Percentiles rank a stretch among this genome's conserved stretches.
Evolutionary conservation across 1,139 yeast species (phyloP).

Genomic region (Suhomyces wounanorum): DNA sequence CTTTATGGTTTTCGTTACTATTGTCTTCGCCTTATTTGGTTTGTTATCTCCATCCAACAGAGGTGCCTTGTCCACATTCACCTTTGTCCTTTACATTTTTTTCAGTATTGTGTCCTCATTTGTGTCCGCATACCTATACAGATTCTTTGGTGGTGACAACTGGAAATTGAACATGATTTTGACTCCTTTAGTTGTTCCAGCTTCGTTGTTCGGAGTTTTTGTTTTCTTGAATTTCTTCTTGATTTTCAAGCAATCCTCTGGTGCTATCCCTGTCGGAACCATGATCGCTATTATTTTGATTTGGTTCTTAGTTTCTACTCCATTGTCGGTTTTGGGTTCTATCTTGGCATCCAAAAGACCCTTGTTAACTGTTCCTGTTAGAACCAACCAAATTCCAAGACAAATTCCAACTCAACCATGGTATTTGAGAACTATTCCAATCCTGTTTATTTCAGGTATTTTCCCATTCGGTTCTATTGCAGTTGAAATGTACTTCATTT

Average conservation of each 20-base stretch:
- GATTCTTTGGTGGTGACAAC: conserved; percentile 87
- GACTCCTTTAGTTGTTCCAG: conserved; percentile 87
- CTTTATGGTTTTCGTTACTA: conserved; percentile 72
- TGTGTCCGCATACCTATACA: conserved; percentile 81
- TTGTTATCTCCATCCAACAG: conserved; percentile 91
- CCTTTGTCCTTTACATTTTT: conserved; percentile 79
- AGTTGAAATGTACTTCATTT: conserved; percentile 87
- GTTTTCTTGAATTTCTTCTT: conserved; percentile 79
- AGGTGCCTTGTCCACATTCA: conserved; percentile 88
- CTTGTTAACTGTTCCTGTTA: conserved; percentile 67
- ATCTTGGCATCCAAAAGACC: conserved; percentile 71
- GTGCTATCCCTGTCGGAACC: conserved; percentile 93
- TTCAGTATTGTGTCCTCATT: conserved; percentile 84
- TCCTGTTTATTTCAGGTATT: conserved; percentile 78
- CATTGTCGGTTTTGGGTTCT: conserved; percentile 81
- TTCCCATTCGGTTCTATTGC: conserved; percentile 96
- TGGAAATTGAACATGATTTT: conserved; percentile 86
- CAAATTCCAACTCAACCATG: conserved; percentile 93
- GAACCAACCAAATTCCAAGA: conserved; percentile 92
- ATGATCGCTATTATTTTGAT: conserved; percentile 77
- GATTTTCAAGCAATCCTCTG: conserved; percentile 78
- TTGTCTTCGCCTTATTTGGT: conserved; percentile 84
- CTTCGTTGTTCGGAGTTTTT: conserved; percentile 63
- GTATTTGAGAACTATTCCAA: conserved; percentile 69
- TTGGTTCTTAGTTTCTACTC: conserved; percentile 87